Base-by-base conservation (phyloP, 208 protist genomes). In the Crithidia thermophila region DNA sequence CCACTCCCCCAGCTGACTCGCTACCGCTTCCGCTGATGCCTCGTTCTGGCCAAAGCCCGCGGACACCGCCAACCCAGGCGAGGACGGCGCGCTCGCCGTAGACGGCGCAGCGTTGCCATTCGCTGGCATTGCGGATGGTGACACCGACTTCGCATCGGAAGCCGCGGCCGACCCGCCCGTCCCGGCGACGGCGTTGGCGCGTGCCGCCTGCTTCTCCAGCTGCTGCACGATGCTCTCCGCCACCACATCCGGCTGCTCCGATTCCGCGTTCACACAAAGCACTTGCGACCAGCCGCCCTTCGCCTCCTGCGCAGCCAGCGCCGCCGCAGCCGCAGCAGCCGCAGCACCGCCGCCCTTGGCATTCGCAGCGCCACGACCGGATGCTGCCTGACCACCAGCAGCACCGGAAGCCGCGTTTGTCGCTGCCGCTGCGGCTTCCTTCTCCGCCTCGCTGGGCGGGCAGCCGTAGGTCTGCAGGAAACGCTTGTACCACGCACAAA, bases 1-100 rank as follows among this genome's bases (percentile, higher is more conserved):
- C 75, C 75, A 75, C 56, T 80, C 57, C n/a, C 67, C 75, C 4
- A 75, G 18, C 57, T 3, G 28, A 30, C 58, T 75, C 67, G 55
- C 60, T 13, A 36, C 7, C n/a, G 55, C 37, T 6, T 40, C 33
- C 0, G 23, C 4, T 1, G 25, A 7, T 18, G 3, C 9, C 11
- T 25, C 53, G 4, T 14, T 2, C 50, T 10, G 31, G 1, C 2
- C 36, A 10, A 31, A 0, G 18, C 23, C 36, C 8, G 42, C 10
- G 2, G 2, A 23, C 2, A 39, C 25, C 3, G 39, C 36, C 6
- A 36, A 25, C 21, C 11, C 39, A 9, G 36, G 7, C 7, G 21
- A 33, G 16, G 11, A 27, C 0, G 21, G 13, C 4, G 18, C 7
- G 1, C 42, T 58, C n/a, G 33, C 18, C 21, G 49, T n/a, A 23